Evolutionary conservation across 768 basidiomycete species (phyloP), one percentile per base, ranked within the genome.

Genomic region (Cyclocybe aegerita): DNA sequence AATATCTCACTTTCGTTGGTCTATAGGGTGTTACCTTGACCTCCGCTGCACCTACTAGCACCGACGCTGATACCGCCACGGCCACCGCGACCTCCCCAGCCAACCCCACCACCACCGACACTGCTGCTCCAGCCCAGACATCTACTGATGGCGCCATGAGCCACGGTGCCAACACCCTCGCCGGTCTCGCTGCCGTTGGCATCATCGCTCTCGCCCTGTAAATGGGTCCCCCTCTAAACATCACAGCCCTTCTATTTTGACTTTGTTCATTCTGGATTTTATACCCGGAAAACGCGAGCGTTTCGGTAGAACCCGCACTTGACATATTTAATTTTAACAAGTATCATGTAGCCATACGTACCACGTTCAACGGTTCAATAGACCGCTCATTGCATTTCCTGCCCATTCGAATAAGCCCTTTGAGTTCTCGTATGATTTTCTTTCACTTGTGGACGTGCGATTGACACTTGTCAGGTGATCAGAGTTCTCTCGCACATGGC

Each of bases 11-110:
- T 42, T 33, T 33, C 23, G n/a, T 50, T 39, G 46, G 42, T 52
- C 23, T 34, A 10, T 32, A 85, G 82, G 81, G 81, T 50, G 79
- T 85, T 4, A 81, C 78, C 5, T 65, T 85, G 54, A 74, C 64
- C 14, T 58, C 67, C 17, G 54, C 66, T 15, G 51, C 59, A n/a
- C 43, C 56, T 29, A 14, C 53, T 50, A 43, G 23, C 30, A 17
- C 56, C 42, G 42, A 57, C 43, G 37, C 56, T 29, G 39, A 56
- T 37, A 43, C 61, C 23, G 23, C 57, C n/a, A 61, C 52, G 60
- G 55, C 59, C 47, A 41, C 54, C n/a, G 48, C 55, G 23, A 41
- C 60, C 14, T 32, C 52, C 32, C 58, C 49, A 47, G 23, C 54
- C 31, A 10, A 52, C 17, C 32, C 49, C 41, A 53, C 54, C 10